phyloP scores from a whole-genome alignment of 2,329 filamentous ascomycete species.

The Fusarium compactum region DNA sequence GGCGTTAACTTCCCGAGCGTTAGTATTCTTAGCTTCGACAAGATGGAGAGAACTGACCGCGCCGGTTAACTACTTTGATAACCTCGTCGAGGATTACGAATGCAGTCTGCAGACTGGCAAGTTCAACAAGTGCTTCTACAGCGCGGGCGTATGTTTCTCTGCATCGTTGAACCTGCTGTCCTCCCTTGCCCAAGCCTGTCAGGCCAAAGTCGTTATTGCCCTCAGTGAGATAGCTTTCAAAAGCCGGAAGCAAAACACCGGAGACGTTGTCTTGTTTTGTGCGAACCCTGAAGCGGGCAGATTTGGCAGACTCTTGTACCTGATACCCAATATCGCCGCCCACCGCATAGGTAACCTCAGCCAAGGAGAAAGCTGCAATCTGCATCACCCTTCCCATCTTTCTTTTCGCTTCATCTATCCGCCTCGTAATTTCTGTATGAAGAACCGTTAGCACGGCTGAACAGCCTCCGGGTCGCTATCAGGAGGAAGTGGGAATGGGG shows the following conservation, averaged over 20 bases:
- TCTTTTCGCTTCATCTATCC: conserved; percentile 98
- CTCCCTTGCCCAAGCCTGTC: conserved; percentile 95
- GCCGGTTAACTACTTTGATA: conserved; percentile 98
- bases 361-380: conserved; percentile 96
- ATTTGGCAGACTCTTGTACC: conserved; percentile 94
- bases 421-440: conserved; percentile 84
- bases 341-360: conserved; percentile 96
- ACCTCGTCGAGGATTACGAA: conserved; percentile 99
- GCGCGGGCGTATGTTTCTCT: conserved; percentile 96
- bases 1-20: conserved; percentile 77
- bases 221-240: conserved; percentile 90
- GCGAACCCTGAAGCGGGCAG: conserved; percentile 90
- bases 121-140: conserved; percentile 94
- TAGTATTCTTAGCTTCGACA: not conserved
- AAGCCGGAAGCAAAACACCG: conserved; percentile 91
- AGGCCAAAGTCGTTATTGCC: conserved; percentile 95
- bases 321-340: conserved; percentile 97
- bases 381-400: conserved; percentile 99
- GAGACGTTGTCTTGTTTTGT: conserved; percentile 99
- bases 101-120: conserved; percentile 94
- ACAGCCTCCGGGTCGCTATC: conserved; percentile 6
- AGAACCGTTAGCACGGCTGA: conserved; percentile 25
- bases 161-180: conserved; percentile 95
- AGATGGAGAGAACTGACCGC: conserved; percentile 67
- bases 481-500: not conserved